Conservation (phyloP, 768 basidiomycete genomes). For the Suillus discolor region DNA sequence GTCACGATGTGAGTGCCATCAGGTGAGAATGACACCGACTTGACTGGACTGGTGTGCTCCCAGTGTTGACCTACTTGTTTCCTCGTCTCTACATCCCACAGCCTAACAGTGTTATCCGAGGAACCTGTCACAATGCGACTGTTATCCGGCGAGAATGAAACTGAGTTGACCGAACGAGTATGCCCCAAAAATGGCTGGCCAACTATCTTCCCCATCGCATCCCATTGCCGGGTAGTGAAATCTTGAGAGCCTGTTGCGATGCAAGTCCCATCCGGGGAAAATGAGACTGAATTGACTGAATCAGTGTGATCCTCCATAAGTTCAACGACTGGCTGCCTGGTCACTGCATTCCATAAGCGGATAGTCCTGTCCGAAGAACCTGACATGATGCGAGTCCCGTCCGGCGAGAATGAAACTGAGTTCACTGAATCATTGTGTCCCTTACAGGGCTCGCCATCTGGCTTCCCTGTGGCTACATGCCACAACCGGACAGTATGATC, state of each 20-base stretch:
- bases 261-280: constrained; percentile 13
- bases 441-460: neutral
- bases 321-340: neutral
- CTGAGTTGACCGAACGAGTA: constrained; percentile 9
- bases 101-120: neutral
- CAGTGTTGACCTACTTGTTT: neutral
- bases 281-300: constrained; percentile 11
- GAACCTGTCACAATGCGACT: constrained; percentile 14
- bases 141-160: constrained; percentile 20
- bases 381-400: constrained; percentile 20
- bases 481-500: constrained; percentile 9
- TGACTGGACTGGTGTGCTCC: constrained; percentile 11
- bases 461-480: constrained; percentile 9
- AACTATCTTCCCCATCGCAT: constrained; percentile 9
- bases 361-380: constrained; percentile 22
- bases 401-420: constrained; percentile 8
- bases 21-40: constrained; percentile 17
- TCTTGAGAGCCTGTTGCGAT: constrained; percentile 13
- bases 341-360: constrained; percentile 22
- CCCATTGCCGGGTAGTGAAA: constrained; percentile 15
- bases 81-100: constrained; percentile 2
- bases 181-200: constrained; percentile 13
- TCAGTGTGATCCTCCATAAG: constrained; percentile 9
- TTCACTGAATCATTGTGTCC: constrained; percentile 8
- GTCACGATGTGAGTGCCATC: constrained; percentile 15